Percentiles rank a stretch among this genome's conserved stretches.
Conservation (phyloP, 345 rosid species). For the Syzygium aqueum region DNA sequence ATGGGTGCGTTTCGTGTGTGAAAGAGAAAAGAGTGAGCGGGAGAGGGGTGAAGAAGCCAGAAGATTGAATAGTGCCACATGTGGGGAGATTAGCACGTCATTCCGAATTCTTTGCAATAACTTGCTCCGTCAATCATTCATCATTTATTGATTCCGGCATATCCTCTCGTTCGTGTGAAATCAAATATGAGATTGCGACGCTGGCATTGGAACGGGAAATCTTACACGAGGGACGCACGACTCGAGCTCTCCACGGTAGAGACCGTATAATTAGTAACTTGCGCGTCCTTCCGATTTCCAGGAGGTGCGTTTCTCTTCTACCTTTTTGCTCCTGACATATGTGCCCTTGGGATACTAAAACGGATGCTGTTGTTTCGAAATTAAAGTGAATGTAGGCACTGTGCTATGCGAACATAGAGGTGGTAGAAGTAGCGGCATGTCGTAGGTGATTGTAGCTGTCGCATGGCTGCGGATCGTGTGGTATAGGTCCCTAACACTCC, state of each 20-base stretch:
- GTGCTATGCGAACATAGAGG: not conserved
- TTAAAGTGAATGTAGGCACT: not conserved
- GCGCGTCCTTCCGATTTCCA: not conserved
- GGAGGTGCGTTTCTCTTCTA: too few species aligned
- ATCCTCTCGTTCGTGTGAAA: not conserved
- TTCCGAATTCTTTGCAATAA: not conserved
- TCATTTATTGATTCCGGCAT: not conserved
- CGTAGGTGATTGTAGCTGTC: not conserved
- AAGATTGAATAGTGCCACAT: not conserved
- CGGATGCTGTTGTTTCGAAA: not conserved
- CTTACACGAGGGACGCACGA: not conserved
- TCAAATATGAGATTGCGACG: not conserved
- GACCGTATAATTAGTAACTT: not conserved
- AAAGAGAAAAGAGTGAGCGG: not conserved
- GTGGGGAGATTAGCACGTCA: not conserved
- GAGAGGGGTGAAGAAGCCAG: not conserved
- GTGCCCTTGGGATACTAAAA: not conserved
- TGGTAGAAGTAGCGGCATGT: not conserved
- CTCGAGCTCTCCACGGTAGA: not conserved
- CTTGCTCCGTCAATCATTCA: not conserved
- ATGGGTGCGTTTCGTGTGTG: not conserved
- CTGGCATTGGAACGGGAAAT: not conserved
- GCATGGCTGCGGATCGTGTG: not conserved
- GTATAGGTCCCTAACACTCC: not conserved
- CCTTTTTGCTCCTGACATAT: too few species aligned